A percentile compares a stretch with the other conserved stretches of the same genome.
Evolutionary conservation across 1,284 basidiomycete genomes (phyloP).

Genomic region (Ustilago trichophora): DNA sequence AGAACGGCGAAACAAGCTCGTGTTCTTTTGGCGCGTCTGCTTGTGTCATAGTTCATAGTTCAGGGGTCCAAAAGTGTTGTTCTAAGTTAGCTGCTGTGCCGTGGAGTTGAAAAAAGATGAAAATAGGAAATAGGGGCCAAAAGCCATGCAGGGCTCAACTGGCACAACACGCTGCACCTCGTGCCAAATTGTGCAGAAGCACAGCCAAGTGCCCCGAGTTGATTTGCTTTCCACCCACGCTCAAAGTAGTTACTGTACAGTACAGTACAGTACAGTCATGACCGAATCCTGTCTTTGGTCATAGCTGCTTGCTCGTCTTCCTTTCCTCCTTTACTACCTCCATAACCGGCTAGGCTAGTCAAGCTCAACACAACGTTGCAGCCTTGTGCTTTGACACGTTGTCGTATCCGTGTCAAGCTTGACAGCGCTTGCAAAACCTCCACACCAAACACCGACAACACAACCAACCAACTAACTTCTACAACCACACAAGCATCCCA

Average conservation of each 20-base stretch:
- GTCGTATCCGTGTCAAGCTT: not conserved
- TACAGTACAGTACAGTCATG: too few species aligned
- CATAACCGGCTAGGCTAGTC: not conserved
- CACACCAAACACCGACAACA: too few species aligned
- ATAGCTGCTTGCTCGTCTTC: not conserved
- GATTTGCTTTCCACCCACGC: constrained; percentile 23
- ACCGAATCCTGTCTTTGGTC: too few species aligned
- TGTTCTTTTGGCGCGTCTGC: too few species aligned
- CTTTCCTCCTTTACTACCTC: not conserved
- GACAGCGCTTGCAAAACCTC: too few species aligned
- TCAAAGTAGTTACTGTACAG: too few species aligned
- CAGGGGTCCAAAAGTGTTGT: too few species aligned
- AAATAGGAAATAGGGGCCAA: constrained; percentile 7
- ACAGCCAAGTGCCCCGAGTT: constrained; percentile 22
- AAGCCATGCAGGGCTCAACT: not conserved
- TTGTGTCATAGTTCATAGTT: too few species aligned
- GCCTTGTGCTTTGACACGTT: constrained; percentile 4
- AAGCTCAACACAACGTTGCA: not conserved
- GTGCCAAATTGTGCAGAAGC: constrained; percentile 27
- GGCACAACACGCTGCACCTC: not conserved
- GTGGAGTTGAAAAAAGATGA: not conserved
- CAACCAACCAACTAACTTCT: too few species aligned
- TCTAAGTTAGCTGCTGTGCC: too few species aligned
- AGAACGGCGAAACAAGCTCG: too few species aligned
- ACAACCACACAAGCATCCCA: too few species aligned